Evolutionary conservation across 225 moss, liverwort and hornwort genomes (phyloP).

Genomic region (Asterella californica): DNA sequence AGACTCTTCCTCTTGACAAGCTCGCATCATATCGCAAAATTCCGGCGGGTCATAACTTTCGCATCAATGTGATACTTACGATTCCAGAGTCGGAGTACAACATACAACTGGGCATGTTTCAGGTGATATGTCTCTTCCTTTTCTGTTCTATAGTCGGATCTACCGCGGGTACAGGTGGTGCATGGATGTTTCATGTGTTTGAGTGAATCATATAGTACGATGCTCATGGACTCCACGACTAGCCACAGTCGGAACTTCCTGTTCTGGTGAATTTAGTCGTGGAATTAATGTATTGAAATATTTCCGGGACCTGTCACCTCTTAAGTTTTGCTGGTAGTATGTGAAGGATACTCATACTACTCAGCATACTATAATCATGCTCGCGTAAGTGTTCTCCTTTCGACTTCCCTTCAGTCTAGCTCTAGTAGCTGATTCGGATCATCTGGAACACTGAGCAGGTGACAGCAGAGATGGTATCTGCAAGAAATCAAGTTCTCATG

Average conservation of each 20-base stretch:
- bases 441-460: constrained; percentile 29
- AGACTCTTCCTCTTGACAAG: constrained; percentile 49
- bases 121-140: constrained; percentile 38
- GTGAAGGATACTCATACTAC: not conserved
- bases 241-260: not conserved
- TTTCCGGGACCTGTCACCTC: not conserved
- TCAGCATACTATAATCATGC: not conserved
- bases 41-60: constrained; percentile 58
- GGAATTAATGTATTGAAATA: too few relatives aligned
- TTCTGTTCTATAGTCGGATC: too few relatives aligned
- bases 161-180: too few relatives aligned
- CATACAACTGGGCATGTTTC: constrained; percentile 78
- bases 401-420: not conserved
- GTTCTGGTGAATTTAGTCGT: too few relatives aligned
- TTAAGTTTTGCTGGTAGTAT: not conserved
- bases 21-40: constrained; percentile 51
- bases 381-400: not conserved
- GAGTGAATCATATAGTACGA: not conserved
- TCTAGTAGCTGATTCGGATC: not conserved
- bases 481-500: constrained; percentile 46
- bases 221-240: not conserved
- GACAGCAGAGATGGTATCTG: constrained; percentile 53
- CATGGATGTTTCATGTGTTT: not conserved
- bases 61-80: constrained; percentile 60
- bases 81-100: constrained; percentile 93